A percentile compares a stretch with the other conserved stretches of the same genome.
Conservation (phyloP, 768 basidiomycete genomes). For the Boletus rubescentipes region DNA sequence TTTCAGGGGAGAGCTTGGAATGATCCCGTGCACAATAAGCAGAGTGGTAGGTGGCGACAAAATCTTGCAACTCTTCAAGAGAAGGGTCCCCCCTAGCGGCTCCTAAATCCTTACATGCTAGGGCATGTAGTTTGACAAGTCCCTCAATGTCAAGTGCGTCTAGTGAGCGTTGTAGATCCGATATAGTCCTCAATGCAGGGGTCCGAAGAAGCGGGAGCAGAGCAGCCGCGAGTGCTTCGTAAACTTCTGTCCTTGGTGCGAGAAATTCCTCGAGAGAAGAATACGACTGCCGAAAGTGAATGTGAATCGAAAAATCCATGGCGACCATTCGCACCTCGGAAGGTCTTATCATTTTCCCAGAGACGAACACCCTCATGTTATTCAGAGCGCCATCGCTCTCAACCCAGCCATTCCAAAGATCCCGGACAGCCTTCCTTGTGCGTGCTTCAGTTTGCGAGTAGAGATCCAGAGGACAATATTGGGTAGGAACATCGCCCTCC, state of each 20-base stretch:
- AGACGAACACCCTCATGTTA: conserved; percentile 78
- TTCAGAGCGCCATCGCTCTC: conserved; percentile 64
- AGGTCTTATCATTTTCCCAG: conserved; percentile 60
- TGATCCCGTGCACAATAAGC: conserved; percentile 37
- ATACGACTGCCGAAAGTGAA: conserved; percentile 4
- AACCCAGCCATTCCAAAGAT: conserved; percentile 74
- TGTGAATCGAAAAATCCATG: conserved; percentile 2
- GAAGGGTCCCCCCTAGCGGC: conserved; percentile 48
- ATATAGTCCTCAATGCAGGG: conserved; percentile 53
- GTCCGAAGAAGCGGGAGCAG: conserved; percentile 48
- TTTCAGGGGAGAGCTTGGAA: conserved; percentile 36
- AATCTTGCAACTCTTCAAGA: conserved; percentile 62
- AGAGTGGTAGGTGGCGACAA: conserved; percentile 53
- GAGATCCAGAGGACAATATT: conserved; percentile 89
- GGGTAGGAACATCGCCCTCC: conserved; percentile 33
- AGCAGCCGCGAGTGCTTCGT: conserved; percentile 50
- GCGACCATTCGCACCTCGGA: conserved; percentile 46
- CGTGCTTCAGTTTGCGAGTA: conserved; percentile 71
- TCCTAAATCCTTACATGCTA: conserved; percentile 25
- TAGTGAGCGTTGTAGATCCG: conserved; percentile 67
- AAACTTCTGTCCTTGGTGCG: conserved; percentile 31
- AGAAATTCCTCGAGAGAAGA: conserved; percentile 16
- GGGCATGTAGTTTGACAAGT: conserved; percentile 45
- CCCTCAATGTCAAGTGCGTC: conserved; percentile 88
- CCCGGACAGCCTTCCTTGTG: conserved; percentile 59